Conservation (phyloP, 306 rosid genomes). For the Gynostemma pentaphyllum region DNA sequence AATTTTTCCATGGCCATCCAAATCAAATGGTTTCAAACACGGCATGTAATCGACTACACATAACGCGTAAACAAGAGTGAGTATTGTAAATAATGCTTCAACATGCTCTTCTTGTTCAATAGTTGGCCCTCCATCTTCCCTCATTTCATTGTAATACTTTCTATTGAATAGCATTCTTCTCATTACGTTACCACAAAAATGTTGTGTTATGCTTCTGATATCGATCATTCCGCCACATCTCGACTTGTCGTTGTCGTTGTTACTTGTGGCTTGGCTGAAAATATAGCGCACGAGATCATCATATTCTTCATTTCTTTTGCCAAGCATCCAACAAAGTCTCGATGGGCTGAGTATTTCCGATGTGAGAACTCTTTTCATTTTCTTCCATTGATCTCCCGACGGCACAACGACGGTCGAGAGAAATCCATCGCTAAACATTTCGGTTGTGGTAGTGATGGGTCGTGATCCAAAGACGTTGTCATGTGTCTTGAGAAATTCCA, state of each 20-base stretch:
- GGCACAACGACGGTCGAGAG: not conserved
- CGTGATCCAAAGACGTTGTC: not conserved
- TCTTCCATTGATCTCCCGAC: not conserved
- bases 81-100: not conserved
- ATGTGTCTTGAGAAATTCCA: not conserved
- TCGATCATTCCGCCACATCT: not conserved
- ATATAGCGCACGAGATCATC: not conserved
- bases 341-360: not conserved
- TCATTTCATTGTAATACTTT: not conserved
- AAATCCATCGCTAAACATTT: not conserved
- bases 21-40: not conserved
- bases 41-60: not conserved
- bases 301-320: not conserved
- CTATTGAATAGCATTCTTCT: not conserved
- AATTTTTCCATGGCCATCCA: not conserved
- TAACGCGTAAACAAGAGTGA: not conserved
- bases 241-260: accelerated
- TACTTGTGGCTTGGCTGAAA: not conserved
- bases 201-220: not conserved
- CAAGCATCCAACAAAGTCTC: not conserved
- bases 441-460: not conserved
- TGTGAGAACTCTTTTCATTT: not conserved
- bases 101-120: not conserved
- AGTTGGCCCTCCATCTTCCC: constrained; percentile 3
- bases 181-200: not conserved